Percentiles rank a stretch among this genome's conserved stretches.
Evolutionary conservation across 176 grass and related monocot species (phyloP).

Genomic region (Oryza punctata): DNA sequence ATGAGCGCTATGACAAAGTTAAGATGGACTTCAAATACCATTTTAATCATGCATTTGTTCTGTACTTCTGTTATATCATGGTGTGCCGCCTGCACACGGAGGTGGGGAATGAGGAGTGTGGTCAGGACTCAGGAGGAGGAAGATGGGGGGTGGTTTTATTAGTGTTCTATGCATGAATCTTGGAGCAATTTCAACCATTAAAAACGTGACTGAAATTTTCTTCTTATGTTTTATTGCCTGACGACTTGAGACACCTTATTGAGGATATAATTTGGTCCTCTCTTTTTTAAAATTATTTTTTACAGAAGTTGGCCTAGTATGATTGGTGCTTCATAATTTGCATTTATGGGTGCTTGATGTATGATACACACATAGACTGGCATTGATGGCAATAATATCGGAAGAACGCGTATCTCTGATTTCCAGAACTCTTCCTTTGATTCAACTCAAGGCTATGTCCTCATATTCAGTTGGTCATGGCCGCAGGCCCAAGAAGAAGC

Average conservation of each 20-base stretch:
- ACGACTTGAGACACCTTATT: not conserved
- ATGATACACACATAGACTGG: not conserved
- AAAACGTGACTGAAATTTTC: not conserved
- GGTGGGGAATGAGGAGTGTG: too few species aligned
- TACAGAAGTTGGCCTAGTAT: constrained; percentile 24
- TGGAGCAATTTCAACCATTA: too few species aligned
- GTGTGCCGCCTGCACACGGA: too few species aligned
- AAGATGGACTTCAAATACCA: too few species aligned
- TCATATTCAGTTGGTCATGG: constrained; percentile 55
- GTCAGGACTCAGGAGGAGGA: too few species aligned
- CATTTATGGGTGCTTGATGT: constrained; percentile 7
- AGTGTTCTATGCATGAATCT: too few species aligned
- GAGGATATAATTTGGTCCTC: not conserved
- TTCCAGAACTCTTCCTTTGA: constrained; percentile 5
- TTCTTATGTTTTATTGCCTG: not conserved
- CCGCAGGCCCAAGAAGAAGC: constrained; percentile 73
- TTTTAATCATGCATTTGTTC: too few species aligned
- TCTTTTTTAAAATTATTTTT: not conserved
- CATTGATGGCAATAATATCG: constrained; percentile 25
- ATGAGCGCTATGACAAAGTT: not conserved
- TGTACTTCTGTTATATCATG: too few species aligned
- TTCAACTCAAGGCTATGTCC: constrained; percentile 53
- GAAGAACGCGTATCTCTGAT: not conserved
- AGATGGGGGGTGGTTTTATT: too few species aligned
- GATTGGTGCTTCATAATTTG: not conserved